Percentiles rank a stretch among this genome's conserved stretches.
Conservation (phyloP, 805 yeast genomes). For the Barnettozyma siamensis region DNA sequence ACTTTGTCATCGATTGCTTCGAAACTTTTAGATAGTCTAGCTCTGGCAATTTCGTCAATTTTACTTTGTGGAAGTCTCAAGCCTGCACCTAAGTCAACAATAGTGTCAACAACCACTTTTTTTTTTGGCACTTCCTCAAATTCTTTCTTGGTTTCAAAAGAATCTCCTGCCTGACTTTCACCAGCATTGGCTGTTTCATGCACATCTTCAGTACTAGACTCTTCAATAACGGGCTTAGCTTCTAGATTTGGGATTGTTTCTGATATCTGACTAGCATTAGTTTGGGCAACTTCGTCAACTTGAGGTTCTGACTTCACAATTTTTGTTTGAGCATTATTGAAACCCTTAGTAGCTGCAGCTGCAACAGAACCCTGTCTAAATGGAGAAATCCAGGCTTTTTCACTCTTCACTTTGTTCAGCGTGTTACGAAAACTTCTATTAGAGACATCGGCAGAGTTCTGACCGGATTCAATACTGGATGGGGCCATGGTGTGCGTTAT, state of each 20-base stretch:
- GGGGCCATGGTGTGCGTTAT: background rate
- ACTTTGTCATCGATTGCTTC: conserved; percentile 20
- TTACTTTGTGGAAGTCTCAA: conserved; percentile 23
- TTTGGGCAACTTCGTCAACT: background rate
- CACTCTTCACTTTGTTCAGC: conserved; percentile 17
- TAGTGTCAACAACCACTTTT: conserved; percentile 16
- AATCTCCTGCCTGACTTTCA: no score
- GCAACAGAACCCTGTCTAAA: conserved; percentile 17
- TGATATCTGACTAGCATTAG: no score
- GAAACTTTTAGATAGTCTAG: conserved; percentile 18
- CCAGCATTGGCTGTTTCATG: no score
- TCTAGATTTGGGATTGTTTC: no score
- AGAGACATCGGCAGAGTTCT: background rate
- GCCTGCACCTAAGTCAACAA: conserved; percentile 27
- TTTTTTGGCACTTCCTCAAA: conserved; percentile 3
- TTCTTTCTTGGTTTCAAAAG: background rate
- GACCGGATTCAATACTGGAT: background rate
- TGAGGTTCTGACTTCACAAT: no score
- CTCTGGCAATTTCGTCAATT: conserved; percentile 23
- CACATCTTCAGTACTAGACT: no score
- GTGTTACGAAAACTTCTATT: conserved; percentile 17
- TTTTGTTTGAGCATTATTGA: no score
- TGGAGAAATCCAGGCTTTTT: conserved; percentile 26
- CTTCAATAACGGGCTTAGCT: no score
- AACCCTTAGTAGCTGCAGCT: conserved; percentile 4